These are phyloP conservation scores for Penicillium parvum DNA, from an alignment of 495 filamentous ascomycete species.

Conservation along the genomic window DNA sequence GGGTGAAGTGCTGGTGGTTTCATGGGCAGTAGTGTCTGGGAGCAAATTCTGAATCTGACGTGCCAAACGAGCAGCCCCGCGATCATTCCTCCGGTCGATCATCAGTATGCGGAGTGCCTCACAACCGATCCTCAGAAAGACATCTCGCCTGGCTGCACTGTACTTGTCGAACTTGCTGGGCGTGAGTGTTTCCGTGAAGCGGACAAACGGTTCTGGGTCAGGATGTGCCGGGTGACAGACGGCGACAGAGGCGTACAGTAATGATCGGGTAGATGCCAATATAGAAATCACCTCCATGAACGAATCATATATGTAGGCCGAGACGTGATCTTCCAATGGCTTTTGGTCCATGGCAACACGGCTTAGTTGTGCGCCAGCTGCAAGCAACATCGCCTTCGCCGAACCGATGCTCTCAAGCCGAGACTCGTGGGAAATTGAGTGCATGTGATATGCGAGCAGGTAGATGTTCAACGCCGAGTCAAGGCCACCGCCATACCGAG, in stretches of 20 bases:
- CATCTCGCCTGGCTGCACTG: constrained; percentile 18
- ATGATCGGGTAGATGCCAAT: constrained; percentile 20
- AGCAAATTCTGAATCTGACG: constrained; percentile 30
- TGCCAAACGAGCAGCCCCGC: constrained; percentile 29
- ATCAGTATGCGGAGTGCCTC: constrained; percentile 33
- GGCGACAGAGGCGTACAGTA: constrained; percentile 21
- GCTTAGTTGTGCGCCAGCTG: constrained; percentile 23
- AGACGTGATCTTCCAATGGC: constrained; percentile 14
- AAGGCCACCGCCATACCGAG: constrained; percentile 31
- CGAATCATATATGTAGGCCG: constrained; percentile 28
- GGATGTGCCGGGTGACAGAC: constrained; percentile 37
- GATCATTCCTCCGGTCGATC: constrained; percentile 26
- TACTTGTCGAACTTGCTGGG: constrained; percentile 14
- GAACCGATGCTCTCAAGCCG: constrained; percentile 4
- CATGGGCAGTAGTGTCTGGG: constrained; percentile 15
- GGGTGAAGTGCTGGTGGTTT: constrained; percentile 5
- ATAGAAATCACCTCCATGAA: constrained; percentile 23
- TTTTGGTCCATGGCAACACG: constrained; percentile 20
- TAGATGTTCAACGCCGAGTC: constrained; percentile 30
- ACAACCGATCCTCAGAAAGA: constrained; percentile 27
- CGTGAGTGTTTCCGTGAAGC: constrained; percentile 18
- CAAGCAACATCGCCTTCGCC: constrained; percentile 20
- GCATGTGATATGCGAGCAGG: constrained; percentile 21
- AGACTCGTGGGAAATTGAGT: constrained; percentile 7
- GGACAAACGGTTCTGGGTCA: constrained; percentile 28